Conservation (phyloP, 345 rosid genomes). For the Physaria fendleri region DNA sequence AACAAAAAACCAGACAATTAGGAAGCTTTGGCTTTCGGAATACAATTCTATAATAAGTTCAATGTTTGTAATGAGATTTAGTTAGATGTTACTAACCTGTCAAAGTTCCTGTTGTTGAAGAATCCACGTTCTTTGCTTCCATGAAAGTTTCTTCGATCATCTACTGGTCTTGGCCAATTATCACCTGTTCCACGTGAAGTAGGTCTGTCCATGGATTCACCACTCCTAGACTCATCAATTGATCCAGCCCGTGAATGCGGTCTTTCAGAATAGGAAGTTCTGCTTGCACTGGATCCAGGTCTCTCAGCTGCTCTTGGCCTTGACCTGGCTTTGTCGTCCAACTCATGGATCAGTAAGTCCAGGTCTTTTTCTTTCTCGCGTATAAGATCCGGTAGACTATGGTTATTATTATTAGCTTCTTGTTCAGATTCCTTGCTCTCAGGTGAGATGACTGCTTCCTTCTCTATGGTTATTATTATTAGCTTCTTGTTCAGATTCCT, state of each 20-base stretch:
- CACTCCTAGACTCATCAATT: constrained; percentile 55
- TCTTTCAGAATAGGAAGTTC: constrained; percentile 60
- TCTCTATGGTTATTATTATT: constrained; percentile 36
- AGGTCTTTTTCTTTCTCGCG: constrained; percentile 59
- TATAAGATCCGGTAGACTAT: constrained; percentile 36
- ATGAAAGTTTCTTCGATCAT: constrained; percentile 70
- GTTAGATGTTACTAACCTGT: constrained; percentile 48
- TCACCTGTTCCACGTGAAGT: constrained; percentile 69
- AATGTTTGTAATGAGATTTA: neutral
- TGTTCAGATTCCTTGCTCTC: constrained; percentile 34
- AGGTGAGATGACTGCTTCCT: constrained; percentile 30
- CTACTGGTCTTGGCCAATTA: constrained; percentile 56
- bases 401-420: constrained; percentile 32
- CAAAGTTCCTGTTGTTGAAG: constrained; percentile 55
- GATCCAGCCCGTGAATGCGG: constrained; percentile 82
- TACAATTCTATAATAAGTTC: neutral
- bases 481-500: constrained; percentile 36
- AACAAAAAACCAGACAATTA: neutral
- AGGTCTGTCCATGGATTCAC: constrained; percentile 72
- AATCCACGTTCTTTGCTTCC: constrained; percentile 84
- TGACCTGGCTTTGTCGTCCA: constrained; percentile 78
- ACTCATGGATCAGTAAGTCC: constrained; percentile 50
- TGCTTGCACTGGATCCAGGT: constrained; percentile 65
- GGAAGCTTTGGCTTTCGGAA: neutral
- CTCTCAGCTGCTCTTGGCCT: constrained; percentile 62